phyloP scores from a whole-genome alignment of 192 early-diverging fungal species.

The Coemansia sp. region DNA sequence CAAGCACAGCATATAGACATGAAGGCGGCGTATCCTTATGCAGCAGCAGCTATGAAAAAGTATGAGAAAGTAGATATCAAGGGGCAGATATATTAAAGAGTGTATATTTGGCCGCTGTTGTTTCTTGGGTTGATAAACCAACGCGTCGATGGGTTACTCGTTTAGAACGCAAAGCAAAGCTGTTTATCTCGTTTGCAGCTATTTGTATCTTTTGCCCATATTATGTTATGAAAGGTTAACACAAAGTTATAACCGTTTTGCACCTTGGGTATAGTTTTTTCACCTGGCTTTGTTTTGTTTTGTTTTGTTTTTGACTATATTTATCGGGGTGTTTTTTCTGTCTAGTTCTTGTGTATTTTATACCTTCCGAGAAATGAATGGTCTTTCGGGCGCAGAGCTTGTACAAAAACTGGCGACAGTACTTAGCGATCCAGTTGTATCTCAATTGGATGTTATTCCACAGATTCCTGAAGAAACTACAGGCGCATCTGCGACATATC shows the following conservation, averaged over 20 bases:
- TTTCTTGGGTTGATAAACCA: no score
- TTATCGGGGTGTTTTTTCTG: not conserved
- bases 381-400: not conserved
- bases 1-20: conserved; percentile 55
- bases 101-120: no score
- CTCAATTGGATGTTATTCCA: conserved; percentile 25
- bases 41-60: conserved; percentile 60
- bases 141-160: no score
- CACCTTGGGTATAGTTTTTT: not conserved
- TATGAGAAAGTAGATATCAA: conserved; percentile 77
- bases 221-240: not conserved
- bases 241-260: not conserved
- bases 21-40: conserved; percentile 55
- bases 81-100: conserved; percentile 64
- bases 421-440: conserved; percentile 24
- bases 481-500: not conserved
- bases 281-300: not conserved
- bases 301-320: not conserved
- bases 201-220: not conserved
- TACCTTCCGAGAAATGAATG: not conserved
- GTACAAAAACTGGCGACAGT: conserved; percentile 20
- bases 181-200: not conserved
- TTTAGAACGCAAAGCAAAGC: no score
- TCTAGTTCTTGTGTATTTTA: not conserved
- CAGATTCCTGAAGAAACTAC: not conserved